Evolutionary conservation across 805 yeast genomes (phyloP).

Genomic region (Spathaspora girioi): DNA sequence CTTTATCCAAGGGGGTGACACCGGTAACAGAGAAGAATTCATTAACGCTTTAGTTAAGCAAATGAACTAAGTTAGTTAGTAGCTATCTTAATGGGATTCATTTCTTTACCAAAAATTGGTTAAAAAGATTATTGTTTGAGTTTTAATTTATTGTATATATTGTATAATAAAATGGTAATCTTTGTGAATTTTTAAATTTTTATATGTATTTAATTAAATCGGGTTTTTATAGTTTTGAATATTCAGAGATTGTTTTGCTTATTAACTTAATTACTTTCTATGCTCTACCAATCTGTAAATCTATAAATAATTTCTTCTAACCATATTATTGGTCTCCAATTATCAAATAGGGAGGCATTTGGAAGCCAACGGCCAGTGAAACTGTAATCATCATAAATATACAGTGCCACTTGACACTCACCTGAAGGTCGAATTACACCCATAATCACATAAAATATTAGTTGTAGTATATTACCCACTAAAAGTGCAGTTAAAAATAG

Average conservation of each 20-base stretch:
- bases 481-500: slow-evolving; percentile 19
- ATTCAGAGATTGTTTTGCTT: not conserved
- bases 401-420: not conserved
- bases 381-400: slow-evolving; percentile 13
- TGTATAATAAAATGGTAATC: slow-evolving; percentile 1
- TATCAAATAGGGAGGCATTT: slow-evolving; percentile 12
- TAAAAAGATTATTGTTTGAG: slow-evolving; percentile 1
- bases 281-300: slow-evolving; percentile 5
- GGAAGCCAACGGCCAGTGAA: slow-evolving; percentile 8
- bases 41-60: slow-evolving; percentile 92
- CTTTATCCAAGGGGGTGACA: slow-evolving; percentile 97
- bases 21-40: slow-evolving; percentile 97
- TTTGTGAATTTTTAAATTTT: slow-evolving; percentile 2
- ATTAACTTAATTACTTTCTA: not conserved
- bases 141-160: not conserved
- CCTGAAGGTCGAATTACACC: not conserved
- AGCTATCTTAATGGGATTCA: not conserved
- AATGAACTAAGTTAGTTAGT: slow-evolving; percentile 63
- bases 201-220: slow-evolving; percentile 3
- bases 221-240: not conserved
- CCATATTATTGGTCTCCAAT: slow-evolving; percentile 33
- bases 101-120: not conserved
- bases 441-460: slow-evolving; percentile 4
- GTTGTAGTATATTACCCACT: slow-evolving; percentile 14
- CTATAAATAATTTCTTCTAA: slow-evolving; percentile 24